Evolutionary conservation across 2,329 filamentous ascomycete species (phyloP).

Genomic region (Neopestalotiopsis sp.): DNA sequence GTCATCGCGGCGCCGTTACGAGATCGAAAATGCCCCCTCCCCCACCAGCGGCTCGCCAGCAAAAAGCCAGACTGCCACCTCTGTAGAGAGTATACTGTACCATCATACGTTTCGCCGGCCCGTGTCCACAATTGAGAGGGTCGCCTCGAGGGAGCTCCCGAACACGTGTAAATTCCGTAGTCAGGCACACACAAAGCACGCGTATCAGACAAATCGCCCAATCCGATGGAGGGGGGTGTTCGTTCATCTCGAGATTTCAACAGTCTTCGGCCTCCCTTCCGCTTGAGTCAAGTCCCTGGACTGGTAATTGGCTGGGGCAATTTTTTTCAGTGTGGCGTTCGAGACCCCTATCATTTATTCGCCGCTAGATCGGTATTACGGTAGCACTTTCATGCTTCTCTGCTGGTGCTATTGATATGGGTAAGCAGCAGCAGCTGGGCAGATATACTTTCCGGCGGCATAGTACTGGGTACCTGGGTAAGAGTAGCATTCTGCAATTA

Average conservation of each 20-base stretch:
- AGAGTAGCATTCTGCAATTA: neutral
- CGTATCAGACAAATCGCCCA: neutral
- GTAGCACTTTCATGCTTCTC: neutral
- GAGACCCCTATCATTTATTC: neutral
- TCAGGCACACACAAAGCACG: neutral
- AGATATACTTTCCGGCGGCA: neutral
- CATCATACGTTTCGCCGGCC: neutral
- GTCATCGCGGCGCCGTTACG: slow-evolving; percentile 19
- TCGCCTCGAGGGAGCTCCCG: neutral
- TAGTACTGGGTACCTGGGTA: neutral
- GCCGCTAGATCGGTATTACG: neutral
- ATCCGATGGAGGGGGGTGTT: neutral
- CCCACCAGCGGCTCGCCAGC: neutral
- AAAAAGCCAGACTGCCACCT: neutral
- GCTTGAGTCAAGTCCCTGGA: neutral
- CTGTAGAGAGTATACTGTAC: neutral
- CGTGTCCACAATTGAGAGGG: neutral
- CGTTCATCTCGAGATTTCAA: neutral
- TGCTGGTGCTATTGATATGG: slow-evolving; percentile 2
- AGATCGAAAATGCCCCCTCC: slow-evolving; percentile 2
- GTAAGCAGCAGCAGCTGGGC: neutral
- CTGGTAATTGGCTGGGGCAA: neutral
- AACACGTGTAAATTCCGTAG: neutral
- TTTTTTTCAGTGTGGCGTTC: neutral
- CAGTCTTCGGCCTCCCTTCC: neutral